Conservation (phyloP, 2,329 filamentous ascomycete genomes). For the Aspergillus ochraceus region DNA sequence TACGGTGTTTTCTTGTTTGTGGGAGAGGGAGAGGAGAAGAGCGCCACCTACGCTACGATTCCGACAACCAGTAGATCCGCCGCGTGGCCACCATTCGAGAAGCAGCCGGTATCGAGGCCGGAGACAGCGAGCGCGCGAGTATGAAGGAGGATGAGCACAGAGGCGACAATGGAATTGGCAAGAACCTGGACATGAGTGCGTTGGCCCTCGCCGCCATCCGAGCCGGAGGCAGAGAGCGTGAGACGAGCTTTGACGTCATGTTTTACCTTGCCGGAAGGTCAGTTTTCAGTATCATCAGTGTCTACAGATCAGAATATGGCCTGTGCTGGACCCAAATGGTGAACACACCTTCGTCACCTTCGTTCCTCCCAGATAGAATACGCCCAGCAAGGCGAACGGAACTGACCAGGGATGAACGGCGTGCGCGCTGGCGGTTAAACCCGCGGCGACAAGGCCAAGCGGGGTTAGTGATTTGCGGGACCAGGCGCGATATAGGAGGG, state of each 20-base stretch:
- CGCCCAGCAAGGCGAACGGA: slow-evolving; percentile 78
- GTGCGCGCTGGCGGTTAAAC: slow-evolving; percentile 73
- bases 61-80: slow-evolving; percentile 42
- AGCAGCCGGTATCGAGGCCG: slow-evolving; percentile 34
- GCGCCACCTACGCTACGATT: slow-evolving; percentile 38
- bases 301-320: not conserved
- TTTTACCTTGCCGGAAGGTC: slow-evolving; percentile 64
- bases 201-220: slow-evolving; percentile 72
- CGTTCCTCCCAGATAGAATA: slow-evolving; percentile 87
- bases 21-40: not conserved
- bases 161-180: slow-evolving; percentile 81
- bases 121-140: slow-evolving; percentile 39
- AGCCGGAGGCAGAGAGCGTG: slow-evolving; percentile 74
- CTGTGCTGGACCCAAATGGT: not conserved
- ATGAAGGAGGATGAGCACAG: slow-evolving; percentile 60
- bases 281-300: not conserved
- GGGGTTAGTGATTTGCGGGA: slow-evolving; percentile 77
- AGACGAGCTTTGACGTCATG: slow-evolving; percentile 79
- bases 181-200: slow-evolving; percentile 86
- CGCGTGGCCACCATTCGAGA: slow-evolving; percentile 31
- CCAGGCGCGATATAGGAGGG: slow-evolving; percentile 67
- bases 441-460: slow-evolving; percentile 69
- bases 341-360: slow-evolving; percentile 71
- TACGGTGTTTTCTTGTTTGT: not conserved
- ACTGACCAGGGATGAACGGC: slow-evolving; percentile 90